Evolutionary conservation across 2,329 filamentous ascomycete genomes (phyloP).

Genomic region (Plenodomus lindquistii): DNA sequence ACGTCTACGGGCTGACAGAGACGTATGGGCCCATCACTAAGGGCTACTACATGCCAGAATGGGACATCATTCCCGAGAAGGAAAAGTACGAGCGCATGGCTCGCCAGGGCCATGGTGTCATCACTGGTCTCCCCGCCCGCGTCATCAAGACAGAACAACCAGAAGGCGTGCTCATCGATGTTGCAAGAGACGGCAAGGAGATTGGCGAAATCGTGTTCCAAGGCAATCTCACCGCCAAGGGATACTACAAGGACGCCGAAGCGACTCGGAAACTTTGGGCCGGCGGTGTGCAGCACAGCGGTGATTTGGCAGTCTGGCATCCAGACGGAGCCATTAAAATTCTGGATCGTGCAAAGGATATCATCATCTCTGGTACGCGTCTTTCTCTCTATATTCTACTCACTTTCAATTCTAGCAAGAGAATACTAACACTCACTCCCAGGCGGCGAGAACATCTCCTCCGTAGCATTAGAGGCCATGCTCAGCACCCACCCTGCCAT

Average conservation of each 20-base stretch:
- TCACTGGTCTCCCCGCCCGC: constrained; percentile 78
- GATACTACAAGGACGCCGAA: constrained; percentile 87
- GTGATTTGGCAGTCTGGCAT: constrained; percentile 92
- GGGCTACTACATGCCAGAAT: constrained; percentile 82
- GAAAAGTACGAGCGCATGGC: constrained; percentile 92
- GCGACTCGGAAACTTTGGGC: constrained; percentile 86
- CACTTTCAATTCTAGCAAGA: neutral
- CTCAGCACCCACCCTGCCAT: constrained; percentile 85
- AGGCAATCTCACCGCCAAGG: constrained; percentile 90
- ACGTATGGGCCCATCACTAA: constrained; percentile 97
- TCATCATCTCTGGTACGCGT: constrained; percentile 87
- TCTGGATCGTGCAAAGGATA: constrained; percentile 91
- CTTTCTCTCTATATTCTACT: neutral
- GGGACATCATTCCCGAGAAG: constrained; percentile 72
- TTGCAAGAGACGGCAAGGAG: constrained; percentile 70
- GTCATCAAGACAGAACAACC: constrained; percentile 79
- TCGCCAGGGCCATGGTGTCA: constrained; percentile 87
- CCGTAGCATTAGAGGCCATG: constrained; percentile 88
- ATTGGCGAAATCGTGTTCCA: constrained; percentile 84
- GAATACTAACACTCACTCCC: neutral
- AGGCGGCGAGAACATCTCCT: constrained; percentile 97
- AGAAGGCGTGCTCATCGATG: constrained; percentile 68
- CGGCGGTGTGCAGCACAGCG: constrained; percentile 84
- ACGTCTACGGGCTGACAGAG: constrained; percentile 86
- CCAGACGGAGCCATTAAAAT: constrained; percentile 90